Base-by-base conservation (phyloP, 2,329 filamentous ascomycete genomes). In the Fusarium dlaminii region DNA sequence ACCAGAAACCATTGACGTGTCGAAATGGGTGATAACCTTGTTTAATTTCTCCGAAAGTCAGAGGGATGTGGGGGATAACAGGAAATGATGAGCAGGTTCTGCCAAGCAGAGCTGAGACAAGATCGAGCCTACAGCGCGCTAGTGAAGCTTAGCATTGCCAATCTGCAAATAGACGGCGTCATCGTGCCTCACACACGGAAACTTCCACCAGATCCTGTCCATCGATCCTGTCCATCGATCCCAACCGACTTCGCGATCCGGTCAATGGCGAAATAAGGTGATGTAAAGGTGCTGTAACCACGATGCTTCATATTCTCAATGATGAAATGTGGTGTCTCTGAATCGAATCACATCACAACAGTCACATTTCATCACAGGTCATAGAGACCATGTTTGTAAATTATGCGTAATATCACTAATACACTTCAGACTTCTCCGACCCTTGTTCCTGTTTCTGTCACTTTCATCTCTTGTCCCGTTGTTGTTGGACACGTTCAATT, bases 151-250 rank as follows among this genome's bases (percentile, higher is more conserved):
- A 48, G 45, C 45, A 48, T n/a, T 48, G 45, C 45, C 45, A 48
- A 30, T 30, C 45, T 30, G 27, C 14, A 30, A 8, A 30, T 48
- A 30, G 45, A 30, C 27, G 37, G 68, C 72, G 72, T 74, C 72
- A 74, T 74, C 39, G 63, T 69, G 30, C 32, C 34, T 45, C 37
- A 34, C 46, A 46, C 20, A 56, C 63, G 71, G 58, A 74, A 74
- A 65, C 36, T 62, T 68, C 67, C 67, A 34, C 36, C 18, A n/a
- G 58, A 74, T 72, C 71, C 67, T 46, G 54, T 36, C 59, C n/a
- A 72, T 75, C 68, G 72, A 74, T 74, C 72, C 43, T n/a, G 36
- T 36, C 59, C n/a, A 72, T 75, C 68, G 72, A 74, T 74, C 72
- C 43, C 27, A 32, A 40, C 42, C 37, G 18, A 37, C 30, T 39